phyloP scores from a whole-genome alignment of 176 grass and related monocot genomes.

The Calamus simplicifolius region DNA sequence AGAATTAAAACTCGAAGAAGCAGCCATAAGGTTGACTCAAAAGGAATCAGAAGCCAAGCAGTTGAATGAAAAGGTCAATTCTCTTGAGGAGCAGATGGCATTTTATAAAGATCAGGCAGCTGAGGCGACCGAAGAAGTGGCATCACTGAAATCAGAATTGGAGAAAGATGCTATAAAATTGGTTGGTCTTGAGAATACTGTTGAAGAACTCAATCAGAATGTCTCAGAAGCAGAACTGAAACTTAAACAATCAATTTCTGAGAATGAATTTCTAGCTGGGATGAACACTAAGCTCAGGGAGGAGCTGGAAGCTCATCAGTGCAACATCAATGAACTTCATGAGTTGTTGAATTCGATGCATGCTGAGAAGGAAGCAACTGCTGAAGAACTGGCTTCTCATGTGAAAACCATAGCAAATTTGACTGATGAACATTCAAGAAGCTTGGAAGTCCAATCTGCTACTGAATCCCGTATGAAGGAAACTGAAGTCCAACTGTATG shows the following conservation, averaged over 20 bases:
- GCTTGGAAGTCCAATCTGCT: conserved; percentile 10
- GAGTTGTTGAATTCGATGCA: conserved; percentile 43
- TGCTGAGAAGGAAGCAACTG: conserved; percentile 15
- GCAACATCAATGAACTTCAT: conserved; percentile 47
- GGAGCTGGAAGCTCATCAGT: conserved; percentile 50
- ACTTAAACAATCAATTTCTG: conserved; percentile 36
- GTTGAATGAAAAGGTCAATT: conserved; percentile 45
- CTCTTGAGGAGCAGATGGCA: conserved; percentile 37
- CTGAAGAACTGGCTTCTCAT: conserved; percentile 14
- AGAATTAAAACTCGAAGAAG: conserved; percentile 32
- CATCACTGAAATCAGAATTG: conserved; percentile 63
- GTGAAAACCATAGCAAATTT: conserved; percentile 1
- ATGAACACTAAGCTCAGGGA: conserved; percentile 45
- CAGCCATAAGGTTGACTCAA: conserved; percentile 32
- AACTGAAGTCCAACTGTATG: conserved; percentile 13
- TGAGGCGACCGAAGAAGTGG: conserved; percentile 39
- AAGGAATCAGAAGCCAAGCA: conserved; percentile 46
- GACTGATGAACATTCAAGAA: conserved; percentile 5
- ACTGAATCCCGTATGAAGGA: conserved; percentile 10
- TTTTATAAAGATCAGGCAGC: conserved; percentile 42
- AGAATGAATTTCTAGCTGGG: conserved; percentile 29
- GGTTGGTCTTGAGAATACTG: conserved; percentile 41
- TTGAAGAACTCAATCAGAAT: conserved; percentile 50
- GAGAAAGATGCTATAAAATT: conserved; percentile 67
- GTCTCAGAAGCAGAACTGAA: conserved; percentile 41